A percentile compares a stretch with the other conserved stretches of the same genome.
phyloP scores from a whole-genome alignment of 768 basidiomycete species.

The Chalciporus sphaerocephalus region DNA sequence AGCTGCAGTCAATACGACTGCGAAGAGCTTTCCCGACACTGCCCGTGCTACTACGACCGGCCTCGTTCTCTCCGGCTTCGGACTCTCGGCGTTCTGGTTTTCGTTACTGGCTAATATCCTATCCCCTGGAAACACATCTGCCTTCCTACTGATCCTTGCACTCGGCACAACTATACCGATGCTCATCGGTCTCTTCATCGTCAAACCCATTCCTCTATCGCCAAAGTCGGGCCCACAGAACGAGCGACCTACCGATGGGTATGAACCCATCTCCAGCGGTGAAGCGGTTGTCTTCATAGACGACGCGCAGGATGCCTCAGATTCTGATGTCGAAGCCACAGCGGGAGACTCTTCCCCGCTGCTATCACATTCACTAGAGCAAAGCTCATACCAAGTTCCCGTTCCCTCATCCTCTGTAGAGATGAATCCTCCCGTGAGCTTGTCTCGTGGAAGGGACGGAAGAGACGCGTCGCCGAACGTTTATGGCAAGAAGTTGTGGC shows the following conservation, averaged over 20 bases:
- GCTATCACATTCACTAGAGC: slow-evolving; percentile 17
- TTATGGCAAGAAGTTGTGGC: slow-evolving; percentile 48
- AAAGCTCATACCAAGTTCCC: slow-evolving; percentile 22
- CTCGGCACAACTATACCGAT: slow-evolving; percentile 78
- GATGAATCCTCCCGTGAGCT: slow-evolving; percentile 17
- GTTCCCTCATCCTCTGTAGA: slow-evolving; percentile 17
- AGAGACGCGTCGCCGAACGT: slow-evolving; percentile 44
- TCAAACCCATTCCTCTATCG: slow-evolving; percentile 65
- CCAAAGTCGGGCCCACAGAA: slow-evolving; percentile 16
- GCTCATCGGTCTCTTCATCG: slow-evolving; percentile 69
- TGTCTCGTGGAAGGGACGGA: not conserved
- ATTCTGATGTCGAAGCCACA: slow-evolving; percentile 10
- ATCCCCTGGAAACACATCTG: slow-evolving; percentile 75
- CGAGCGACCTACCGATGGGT: slow-evolving; percentile 10
- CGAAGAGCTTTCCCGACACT: slow-evolving; percentile 73
- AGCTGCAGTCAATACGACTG: slow-evolving; percentile 74
- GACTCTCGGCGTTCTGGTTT: slow-evolving; percentile 89
- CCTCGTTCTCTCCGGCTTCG: slow-evolving; percentile 81
- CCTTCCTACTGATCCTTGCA: slow-evolving; percentile 70
- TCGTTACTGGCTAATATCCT: slow-evolving; percentile 66
- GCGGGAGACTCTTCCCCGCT: slow-evolving; percentile 19
- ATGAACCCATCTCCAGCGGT: slow-evolving; percentile 15
- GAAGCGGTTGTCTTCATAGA: slow-evolving; percentile 23
- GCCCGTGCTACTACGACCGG: slow-evolving; percentile 71
- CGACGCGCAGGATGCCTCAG: slow-evolving; percentile 16